These are phyloP conservation scores for Achaetomiella virescens DNA, from an alignment of 495 filamentous ascomycete species.

Conservation along the genomic window DNA sequence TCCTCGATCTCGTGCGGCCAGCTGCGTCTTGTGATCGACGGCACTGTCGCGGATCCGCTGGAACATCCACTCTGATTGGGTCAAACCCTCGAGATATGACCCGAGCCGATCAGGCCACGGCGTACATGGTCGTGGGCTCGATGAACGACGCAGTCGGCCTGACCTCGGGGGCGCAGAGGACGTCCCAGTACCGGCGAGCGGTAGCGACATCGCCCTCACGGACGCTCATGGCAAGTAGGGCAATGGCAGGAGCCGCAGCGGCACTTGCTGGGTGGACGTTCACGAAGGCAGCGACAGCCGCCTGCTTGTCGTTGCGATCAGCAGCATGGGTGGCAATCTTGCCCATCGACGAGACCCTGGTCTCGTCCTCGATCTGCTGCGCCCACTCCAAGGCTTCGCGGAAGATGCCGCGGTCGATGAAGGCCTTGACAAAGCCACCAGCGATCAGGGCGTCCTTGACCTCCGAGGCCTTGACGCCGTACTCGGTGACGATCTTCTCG, in stretches of 20 bases:
- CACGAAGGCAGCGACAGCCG: slow-evolving; percentile 63
- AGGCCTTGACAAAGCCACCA: slow-evolving; percentile 68
- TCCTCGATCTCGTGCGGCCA: slow-evolving; percentile 81
- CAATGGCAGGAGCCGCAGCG: slow-evolving; percentile 62
- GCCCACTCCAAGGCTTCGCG: slow-evolving; percentile 61
- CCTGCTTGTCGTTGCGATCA: slow-evolving; percentile 65
- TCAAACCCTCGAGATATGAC: slow-evolving; percentile 68
- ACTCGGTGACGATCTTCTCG: slow-evolving; percentile 62
- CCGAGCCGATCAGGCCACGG: slow-evolving; percentile 74
- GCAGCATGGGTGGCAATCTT: slow-evolving; percentile 57
- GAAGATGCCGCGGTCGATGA: slow-evolving; percentile 57
- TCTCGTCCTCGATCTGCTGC: slow-evolving; percentile 41
- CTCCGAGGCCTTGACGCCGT: slow-evolving; percentile 44
- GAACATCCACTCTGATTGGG: slow-evolving; percentile 76
- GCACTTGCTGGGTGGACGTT: slow-evolving; percentile 46
- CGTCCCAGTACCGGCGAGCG: slow-evolving; percentile 70
- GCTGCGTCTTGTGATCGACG: slow-evolving; percentile 39
- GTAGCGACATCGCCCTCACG: slow-evolving; percentile 69
- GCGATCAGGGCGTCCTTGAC: slow-evolving; percentile 65
- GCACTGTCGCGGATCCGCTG: slow-evolving; percentile 60
- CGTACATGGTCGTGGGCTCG: slow-evolving; percentile 81
- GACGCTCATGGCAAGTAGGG: slow-evolving; percentile 77
- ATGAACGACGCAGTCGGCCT: slow-evolving; percentile 61
- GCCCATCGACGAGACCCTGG: slow-evolving; percentile 33
- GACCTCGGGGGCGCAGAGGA: slow-evolving; percentile 54